Conservation (phyloP, 257 asterid species). For the Solanum acaule region DNA sequence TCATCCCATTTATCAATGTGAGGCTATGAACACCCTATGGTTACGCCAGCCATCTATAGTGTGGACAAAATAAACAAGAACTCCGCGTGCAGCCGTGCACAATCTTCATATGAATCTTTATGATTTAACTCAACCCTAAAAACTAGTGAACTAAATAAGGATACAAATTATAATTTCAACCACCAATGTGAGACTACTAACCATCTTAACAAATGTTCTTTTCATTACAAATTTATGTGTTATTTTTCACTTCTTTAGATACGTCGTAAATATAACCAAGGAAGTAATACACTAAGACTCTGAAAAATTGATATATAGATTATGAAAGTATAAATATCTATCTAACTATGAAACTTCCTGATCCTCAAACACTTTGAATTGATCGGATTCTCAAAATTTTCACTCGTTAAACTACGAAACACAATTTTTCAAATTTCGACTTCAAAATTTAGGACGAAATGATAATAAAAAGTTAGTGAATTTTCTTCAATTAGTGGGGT, state of each 20-base stretch:
- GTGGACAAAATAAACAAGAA: neutral
- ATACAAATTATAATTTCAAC: neutral
- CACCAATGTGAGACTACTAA: neutral
- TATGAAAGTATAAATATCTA: neutral
- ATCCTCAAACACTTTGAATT: neutral
- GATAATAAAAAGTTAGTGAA: neutral
- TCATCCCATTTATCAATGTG: neutral
- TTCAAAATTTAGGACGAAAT: neutral
- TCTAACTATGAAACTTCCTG: too few relatives aligned
- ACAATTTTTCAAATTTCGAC: neutral
- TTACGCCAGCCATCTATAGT: neutral
- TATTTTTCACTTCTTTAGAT: neutral
- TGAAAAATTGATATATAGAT: neutral
- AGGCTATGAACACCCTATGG: too few relatives aligned
- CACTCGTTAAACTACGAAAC: neutral
- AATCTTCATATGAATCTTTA: neutral
- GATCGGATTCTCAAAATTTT: too few relatives aligned
- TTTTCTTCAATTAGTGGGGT: neutral
- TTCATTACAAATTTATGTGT: accelerated
- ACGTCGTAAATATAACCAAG: neutral
- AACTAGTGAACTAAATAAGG: too few relatives aligned
- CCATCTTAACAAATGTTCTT: neutral
- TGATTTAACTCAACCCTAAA: accelerated
- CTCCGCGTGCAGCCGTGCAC: too few relatives aligned
- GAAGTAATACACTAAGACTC: too few relatives aligned